phyloP scores from a whole-genome alignment of 2,329 filamentous ascomycete species.

The Penicillium capsulatum region DNA sequence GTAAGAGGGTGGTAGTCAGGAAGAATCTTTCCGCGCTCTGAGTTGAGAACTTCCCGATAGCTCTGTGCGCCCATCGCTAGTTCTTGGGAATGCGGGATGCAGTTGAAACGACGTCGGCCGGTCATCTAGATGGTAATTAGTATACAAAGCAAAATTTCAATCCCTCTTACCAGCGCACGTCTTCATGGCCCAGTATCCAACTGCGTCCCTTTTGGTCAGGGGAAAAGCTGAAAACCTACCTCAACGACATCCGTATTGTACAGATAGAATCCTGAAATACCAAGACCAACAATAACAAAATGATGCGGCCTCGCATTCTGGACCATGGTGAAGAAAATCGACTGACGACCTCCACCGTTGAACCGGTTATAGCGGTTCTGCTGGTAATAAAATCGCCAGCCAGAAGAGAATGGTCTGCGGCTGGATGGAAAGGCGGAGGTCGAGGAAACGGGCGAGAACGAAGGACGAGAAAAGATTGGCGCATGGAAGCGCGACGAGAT shows the following conservation, averaged over 20 bases:
- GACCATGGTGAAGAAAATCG: constrained; percentile 17
- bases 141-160: no score
- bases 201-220: no score
- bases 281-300: constrained; percentile 38
- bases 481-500: not conserved
- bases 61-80: constrained; percentile 39
- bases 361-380: constrained; percentile 21
- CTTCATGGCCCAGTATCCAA: no score
- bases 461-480: not conserved
- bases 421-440: not conserved
- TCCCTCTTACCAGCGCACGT: no score
- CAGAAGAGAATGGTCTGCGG: constrained; percentile 10
- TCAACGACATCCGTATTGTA: constrained; percentile 56
- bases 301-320: constrained; percentile 25
- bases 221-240: constrained; percentile 26
- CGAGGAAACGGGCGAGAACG: no score
- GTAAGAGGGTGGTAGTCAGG: constrained; percentile 49
- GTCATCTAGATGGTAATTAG: constrained; percentile 40
- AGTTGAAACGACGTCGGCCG: constrained; percentile 57
- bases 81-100: constrained; percentile 47
- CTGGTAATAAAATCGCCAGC: constrained; percentile 6
- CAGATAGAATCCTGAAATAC: constrained; percentile 48
- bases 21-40: constrained; percentile 48
- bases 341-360: constrained; percentile 5
- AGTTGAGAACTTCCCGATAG: constrained; percentile 47